Conservation (phyloP, 2,329 filamentous ascomycete species). For the Neonectria sp. region DNA sequence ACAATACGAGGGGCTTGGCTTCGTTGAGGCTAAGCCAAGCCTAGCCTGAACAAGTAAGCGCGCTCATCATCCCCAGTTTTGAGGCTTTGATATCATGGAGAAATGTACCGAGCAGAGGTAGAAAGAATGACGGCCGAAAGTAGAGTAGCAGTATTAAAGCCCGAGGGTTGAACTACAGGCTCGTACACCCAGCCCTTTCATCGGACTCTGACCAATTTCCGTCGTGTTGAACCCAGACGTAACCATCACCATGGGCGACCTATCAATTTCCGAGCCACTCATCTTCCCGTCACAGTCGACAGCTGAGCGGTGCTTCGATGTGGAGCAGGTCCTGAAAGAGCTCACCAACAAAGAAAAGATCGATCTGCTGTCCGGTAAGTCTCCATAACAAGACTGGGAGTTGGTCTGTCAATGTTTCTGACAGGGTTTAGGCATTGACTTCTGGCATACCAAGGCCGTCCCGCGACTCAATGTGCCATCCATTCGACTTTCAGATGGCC, state of each 20-base stretch:
- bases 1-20: background rate
- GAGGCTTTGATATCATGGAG: background rate
- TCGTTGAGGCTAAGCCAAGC: background rate
- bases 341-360: constrained; percentile 9
- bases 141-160: background rate
- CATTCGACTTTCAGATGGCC: constrained; percentile 39
- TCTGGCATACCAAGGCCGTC: constrained; percentile 41
- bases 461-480: constrained; percentile 29
- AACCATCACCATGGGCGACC: constrained; percentile 6
- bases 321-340: constrained; percentile 1
- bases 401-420: background rate
- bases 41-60: background rate
- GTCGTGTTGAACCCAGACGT: background rate
- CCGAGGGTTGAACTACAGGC: background rate
- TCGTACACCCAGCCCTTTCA: too few species aligned
- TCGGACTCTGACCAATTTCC: too few species aligned
- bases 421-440: constrained; percentile 27
- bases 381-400: background rate
- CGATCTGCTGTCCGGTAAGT: constrained; percentile 1
- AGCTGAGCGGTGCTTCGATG: background rate
- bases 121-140: background rate
- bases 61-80: background rate
- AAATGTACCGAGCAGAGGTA: background rate
- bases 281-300: background rate
- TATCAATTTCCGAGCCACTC: background rate